These are phyloP conservation scores for Cytospora paraplurivora DNA, from an alignment of 2,329 filamentous ascomycete species.

Conservation along the genomic window DNA sequence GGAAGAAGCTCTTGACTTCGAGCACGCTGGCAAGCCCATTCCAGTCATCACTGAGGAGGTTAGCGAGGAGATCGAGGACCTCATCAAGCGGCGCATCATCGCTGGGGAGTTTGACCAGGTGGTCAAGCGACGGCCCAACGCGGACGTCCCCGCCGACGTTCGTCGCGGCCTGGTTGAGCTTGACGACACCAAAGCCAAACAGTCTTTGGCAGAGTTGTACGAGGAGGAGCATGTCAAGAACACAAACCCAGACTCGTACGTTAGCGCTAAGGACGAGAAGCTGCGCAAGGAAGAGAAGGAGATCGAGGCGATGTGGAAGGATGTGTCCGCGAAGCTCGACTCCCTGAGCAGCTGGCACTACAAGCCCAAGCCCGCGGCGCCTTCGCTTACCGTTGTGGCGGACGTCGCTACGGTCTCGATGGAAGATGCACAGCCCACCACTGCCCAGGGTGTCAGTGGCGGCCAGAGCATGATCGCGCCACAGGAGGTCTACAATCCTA, in stretches of 20 bases:
- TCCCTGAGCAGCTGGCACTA: conserved; percentile 93
- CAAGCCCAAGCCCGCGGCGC: conserved; percentile 81
- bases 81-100: conserved; percentile 92
- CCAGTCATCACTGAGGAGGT: conserved; percentile 91
- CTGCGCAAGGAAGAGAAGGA: conserved; percentile 79
- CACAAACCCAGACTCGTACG: conserved; percentile 74
- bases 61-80: conserved; percentile 85
- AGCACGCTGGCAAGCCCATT: conserved; percentile 91
- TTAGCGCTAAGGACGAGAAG: conserved; percentile 82
- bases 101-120: conserved; percentile 92
- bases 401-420: conserved; percentile 91
- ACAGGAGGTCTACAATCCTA: conserved; percentile 90
- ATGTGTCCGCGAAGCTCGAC: conserved; percentile 79
- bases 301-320: conserved; percentile 80
- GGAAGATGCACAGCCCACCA: conserved; percentile 91
- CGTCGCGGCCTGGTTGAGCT: conserved; percentile 77
- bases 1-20: conserved; percentile 94
- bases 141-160: conserved; percentile 60
- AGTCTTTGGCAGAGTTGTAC: conserved; percentile 89
- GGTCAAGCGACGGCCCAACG: conserved; percentile 75
- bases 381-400: conserved; percentile 81
- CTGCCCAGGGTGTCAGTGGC: conserved; percentile 71
- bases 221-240: conserved; percentile 86
- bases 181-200: conserved; percentile 83
- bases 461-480: conserved; percentile 80